Evolutionary conservation across 2,329 filamentous ascomycete species (phyloP), one percentile per base, ranked within the genome.

Genomic region (Leptosphaerulina australis): DNA sequence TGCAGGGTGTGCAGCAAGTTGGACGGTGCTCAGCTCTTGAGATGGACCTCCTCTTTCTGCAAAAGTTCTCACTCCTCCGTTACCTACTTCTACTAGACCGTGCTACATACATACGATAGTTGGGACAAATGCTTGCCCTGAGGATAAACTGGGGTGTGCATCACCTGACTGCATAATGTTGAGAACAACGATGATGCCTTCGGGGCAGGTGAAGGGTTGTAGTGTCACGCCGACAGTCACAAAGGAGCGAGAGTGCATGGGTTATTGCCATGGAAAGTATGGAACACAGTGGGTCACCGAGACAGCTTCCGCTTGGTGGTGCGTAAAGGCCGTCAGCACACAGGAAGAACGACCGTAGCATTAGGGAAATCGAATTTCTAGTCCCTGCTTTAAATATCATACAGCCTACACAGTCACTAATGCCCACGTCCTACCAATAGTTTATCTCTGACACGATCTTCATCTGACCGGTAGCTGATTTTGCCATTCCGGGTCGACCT

Each of bases 401-500:
- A 20, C 18, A 21, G 1, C 5, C 3, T 6, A 35, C 18, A 12
- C 18, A 2, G 11, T 8, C 22, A 8, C 14, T 3, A n/a, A 22
- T 22, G 18, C 33, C 10, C 20, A 35, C 21, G 14, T 8, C 5
- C 33, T 8, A 20, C 5, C 11, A 5, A 20, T 4, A 14, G 7
- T 6, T 15, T 15, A 10, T 5, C 15, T 5, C 11, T n/a, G 5
- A 4, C 7, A 14, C 9, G 3, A 9, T 24, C 38, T 3, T 52
- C 54, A 70, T 35, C 68, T 53, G n/a, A 69, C 55, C 39, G 68
- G 68, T 25, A 71, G 46, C 49, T 71, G 67, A 44, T 59, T 66
- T 59, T 65, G 59, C 69, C 69, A 79, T 67, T 80, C 77, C 1
- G 77, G 77, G 73, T 80, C 78, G 29, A 80, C 76, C 60, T 80